Evolutionary conservation across 306 rosid species (phyloP), one percentile per base, ranked within the genome.

Genomic region (Lablab purpureus): DNA sequence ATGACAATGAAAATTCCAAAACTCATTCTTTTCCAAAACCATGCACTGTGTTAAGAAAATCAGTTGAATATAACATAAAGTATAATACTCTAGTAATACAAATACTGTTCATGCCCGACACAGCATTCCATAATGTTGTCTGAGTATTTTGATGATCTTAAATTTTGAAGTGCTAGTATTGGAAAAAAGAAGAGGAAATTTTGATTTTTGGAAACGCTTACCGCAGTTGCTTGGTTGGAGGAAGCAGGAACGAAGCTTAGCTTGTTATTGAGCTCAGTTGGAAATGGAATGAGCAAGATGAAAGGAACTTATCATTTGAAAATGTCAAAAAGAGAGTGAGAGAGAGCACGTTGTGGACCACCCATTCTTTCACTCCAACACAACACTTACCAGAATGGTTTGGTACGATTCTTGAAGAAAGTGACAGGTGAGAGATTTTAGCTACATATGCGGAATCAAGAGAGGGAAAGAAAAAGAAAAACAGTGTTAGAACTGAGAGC

Each of bases 381-480:
- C 19, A 75, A 83, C 23, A 79, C 74, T 65, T 79, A 71, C 82
- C 50, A 81, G 36, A 30, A 68, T 75, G 82, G 87, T 84, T 81
- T 67, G 84, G 90, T 73, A 43, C 47, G 27, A 30, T 76, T 76
- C 43, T 69, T 46, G 7, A 32, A 72, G 67, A 84, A 84, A 75
- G 69, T 73, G 88, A 90, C 84, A 86, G 64, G 22, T 59, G 65
- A 28, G 46, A 49, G 47, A 71, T 13, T 67, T 67, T 34, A 62
- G 37, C 64, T 71, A 67, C 52, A 54, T 45, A 52, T 17, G 67
- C 10, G 49, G 80, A 54, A 54, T 34, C 49, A 27, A 67, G 79
- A 49, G 15, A 47, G 54, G 45, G 43, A 63, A 0, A 0, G 51
- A 66, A 8, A 67, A 71, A 22, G 40, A 22, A 0, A 23, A 32